Percentiles rank a stretch among this genome's conserved stretches.
phyloP scores from a whole-genome alignment of 2,329 filamentous ascomycete species.

The Huntiella moniliformis region DNA sequence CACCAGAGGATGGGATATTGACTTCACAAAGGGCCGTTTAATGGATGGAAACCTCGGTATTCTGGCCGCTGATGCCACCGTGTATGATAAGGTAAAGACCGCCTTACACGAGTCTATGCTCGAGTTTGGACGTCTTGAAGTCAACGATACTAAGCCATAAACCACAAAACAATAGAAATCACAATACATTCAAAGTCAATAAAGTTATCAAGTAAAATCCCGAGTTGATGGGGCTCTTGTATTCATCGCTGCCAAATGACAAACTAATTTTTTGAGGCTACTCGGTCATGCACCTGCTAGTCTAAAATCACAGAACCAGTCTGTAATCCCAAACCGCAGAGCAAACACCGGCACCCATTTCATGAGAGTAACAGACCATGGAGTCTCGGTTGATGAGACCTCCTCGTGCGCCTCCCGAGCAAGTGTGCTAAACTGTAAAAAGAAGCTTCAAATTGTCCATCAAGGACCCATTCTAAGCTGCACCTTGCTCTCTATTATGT shows the following conservation, averaged over 20 bases:
- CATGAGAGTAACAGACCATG: conserved; percentile 13
- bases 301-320: background rate
- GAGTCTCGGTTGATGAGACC: conserved; percentile 14
- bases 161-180: background rate
- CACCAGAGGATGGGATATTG: conserved; percentile 31
- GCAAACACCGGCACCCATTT: background rate
- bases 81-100: conserved; percentile 24
- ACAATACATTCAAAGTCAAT: background rate
- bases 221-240: background rate
- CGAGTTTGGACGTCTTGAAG: conserved; percentile 6
- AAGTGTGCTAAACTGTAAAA: background rate
- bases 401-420: conserved; percentile 12
- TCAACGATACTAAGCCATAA: background rate
- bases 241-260: background rate
- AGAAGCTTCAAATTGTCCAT: background rate
- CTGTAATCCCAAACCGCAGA: background rate
- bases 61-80: conserved; percentile 28
- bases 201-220: background rate
- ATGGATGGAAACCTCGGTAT: conserved; percentile 35
- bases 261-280: conserved; percentile 1
- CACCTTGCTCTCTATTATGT: conserved; percentile 13
- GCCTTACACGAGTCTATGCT: conserved; percentile 15
- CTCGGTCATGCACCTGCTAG: background rate
- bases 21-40: conserved; percentile 28
- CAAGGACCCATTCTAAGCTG: background rate